Base-by-base conservation (phyloP, 2,329 filamentous ascomycete species). In the Ascocoryne sarcoides region DNA sequence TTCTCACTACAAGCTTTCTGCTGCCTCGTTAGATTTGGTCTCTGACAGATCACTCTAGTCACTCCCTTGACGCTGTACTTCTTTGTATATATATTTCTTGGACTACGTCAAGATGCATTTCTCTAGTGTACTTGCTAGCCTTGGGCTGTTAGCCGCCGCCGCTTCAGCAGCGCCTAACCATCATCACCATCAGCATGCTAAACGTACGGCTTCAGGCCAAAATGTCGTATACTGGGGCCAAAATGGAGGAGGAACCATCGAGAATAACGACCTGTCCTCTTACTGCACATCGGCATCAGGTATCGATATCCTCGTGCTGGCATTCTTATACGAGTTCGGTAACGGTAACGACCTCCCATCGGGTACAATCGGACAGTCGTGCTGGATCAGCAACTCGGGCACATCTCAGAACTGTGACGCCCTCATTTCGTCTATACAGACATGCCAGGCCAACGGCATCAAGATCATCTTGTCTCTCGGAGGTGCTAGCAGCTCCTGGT, bases 281-380 rank as follows among this genome's bases (percentile, higher is more conserved):
- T 67, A 67, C 53, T 68, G 65, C 45, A 59, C 53, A 9, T 43
- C 56, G 1, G 50, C 53, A 7, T 45, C 63, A 1, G 64, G 63
- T 10, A 62, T 68, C 33, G 63, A 68, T 45, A 60, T 68, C 29
- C 51, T 69, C 23, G 64, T 67, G 1, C 54, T 69, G 5, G 54
- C 65, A 14, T 69, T 69, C 47, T 44, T 69, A 5, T 66, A 64
- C 49, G 37, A 58, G 20, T 69, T 54, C 39, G 62, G 62, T 17
- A 58, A 55, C 38, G 62, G 58, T 5, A 48, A 51, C 19, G 52
- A 45, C n/a, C 63, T 65, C 20, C 56, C 65, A 10, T 60, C 60
- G 7, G 65, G 65, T 14, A 60, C 56, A 5, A 59, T 68, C 36
- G 64, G 64, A 20, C 57, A 63, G 44, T 60, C 58, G 10, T 65